phyloP scores from a whole-genome alignment of 2,329 filamentous ascomycete genomes.

The Lecanosticta acicola region DNA sequence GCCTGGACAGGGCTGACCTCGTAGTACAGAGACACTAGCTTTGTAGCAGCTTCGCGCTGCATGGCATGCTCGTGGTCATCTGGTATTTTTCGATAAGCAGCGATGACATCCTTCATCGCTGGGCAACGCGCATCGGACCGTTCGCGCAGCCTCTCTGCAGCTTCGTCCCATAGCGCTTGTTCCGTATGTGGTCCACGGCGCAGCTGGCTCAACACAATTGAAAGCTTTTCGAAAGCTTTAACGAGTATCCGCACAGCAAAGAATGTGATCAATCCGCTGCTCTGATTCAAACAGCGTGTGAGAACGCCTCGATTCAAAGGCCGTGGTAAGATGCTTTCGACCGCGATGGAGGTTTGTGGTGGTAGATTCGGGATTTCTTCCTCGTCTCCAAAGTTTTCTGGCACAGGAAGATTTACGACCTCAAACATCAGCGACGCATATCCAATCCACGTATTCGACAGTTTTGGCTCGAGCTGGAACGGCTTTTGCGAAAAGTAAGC shows the following conservation, averaged over 20 bases:
- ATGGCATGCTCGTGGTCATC: slow-evolving; percentile 58
- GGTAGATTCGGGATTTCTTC: slow-evolving; percentile 56
- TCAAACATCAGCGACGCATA: slow-evolving; percentile 86
- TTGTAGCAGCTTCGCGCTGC: slow-evolving; percentile 72
- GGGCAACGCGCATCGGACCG: slow-evolving; percentile 76
- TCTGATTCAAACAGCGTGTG: slow-evolving; percentile 70
- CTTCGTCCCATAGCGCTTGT: slow-evolving; percentile 59
- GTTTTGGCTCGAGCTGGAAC: slow-evolving; percentile 84
- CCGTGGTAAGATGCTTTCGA: slow-evolving; percentile 81
- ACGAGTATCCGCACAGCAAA: slow-evolving; percentile 78
- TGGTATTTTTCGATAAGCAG: slow-evolving; percentile 63
- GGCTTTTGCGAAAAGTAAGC: slow-evolving; percentile 79
- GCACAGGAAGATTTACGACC: slow-evolving; percentile 68
- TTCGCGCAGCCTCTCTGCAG: slow-evolving; percentile 60
- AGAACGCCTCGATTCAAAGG: slow-evolving; percentile 76
- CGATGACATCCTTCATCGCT: slow-evolving; percentile 72
- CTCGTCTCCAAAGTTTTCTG: slow-evolving; percentile 62
- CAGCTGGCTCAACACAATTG: slow-evolving; percentile 57
- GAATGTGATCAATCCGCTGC: slow-evolving; percentile 72
- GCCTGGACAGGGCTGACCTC: slow-evolving; percentile 73
- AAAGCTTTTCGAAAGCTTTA: slow-evolving; percentile 72
- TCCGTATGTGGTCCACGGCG: slow-evolving; percentile 31
- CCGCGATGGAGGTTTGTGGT: slow-evolving; percentile 69
- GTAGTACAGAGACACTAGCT: slow-evolving; percentile 78
- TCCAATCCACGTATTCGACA: slow-evolving; percentile 90